Evolutionary conservation across 257 asterid genomes (phyloP), one percentile per base, ranked within the genome.

Genomic region (Solanum pennellii): DNA sequence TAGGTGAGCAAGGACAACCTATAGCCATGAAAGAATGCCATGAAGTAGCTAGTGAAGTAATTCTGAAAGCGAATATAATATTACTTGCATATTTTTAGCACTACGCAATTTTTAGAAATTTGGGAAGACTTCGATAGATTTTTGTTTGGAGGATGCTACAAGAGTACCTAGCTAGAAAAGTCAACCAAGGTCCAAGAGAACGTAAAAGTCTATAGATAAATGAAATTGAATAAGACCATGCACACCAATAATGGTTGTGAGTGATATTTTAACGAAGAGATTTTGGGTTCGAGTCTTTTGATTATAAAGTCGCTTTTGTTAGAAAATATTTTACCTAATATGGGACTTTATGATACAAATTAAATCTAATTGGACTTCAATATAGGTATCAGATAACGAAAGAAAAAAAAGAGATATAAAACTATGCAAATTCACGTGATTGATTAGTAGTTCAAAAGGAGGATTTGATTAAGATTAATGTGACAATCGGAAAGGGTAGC

Each of bases 241-340:
- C 27, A 45, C 41, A 45, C 16, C 52, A 52, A 52, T 52, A 2
- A 52, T 3, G 21, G 4, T 52, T 16, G 4, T 0, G 62, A 52
- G 62, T 52, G 62, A 52, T 1, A 52, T 52, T 10, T 52, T 52
- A 1, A 18, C 4, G 0, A 7, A 52, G n/a, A 52, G 62, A 23
- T 52, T 1, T 52, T 0, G n/a, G 4, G 0, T 6, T 18, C 0
- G 23, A 52, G 2, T 52, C 0, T 1, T 3, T 52, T 18, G 23
- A 8, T 0, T 52, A 52, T 0, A 0, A 0, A 18, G 0, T 18
- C 2, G 0, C n/a, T 23, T 18, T 52, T 52, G 10, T 52, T 52
- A 18, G n/a, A 0, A 23, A 52, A 1, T 23, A 52, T 11, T 7
- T 18, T 52, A 52, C 0, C 0, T 0, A 7, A 52, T 18, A 4